Base-by-base conservation (phyloP, 768 basidiomycete genomes). In the Mycena haematopus region DNA sequence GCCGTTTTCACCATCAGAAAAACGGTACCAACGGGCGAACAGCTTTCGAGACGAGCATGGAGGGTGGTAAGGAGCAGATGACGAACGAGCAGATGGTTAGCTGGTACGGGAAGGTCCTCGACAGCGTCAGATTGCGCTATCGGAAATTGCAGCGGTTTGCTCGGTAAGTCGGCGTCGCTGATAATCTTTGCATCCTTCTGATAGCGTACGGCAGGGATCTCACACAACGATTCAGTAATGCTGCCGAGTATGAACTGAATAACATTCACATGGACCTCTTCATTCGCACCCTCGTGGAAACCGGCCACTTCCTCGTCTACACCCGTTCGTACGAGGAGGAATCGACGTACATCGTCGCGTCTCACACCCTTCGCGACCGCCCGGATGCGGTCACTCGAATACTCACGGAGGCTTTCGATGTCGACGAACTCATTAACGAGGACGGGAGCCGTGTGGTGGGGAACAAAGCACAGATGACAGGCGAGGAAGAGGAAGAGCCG, bases 131-230 rank as follows among this genome's bases (percentile, higher is more conserved):
- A 56, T 79, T 96, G 63, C 86, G 97, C 49, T 95, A 96, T 73
- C 85, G 97, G 52, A 99, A 99, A 74, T 80, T 99, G 15, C 93
- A 95, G 69, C 91, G 96, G 4, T 96, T 97, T 74, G 92, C 92
- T 47, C 84, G 93, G 94, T 93, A 70, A 68, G 80, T 47, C n/a
- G 68, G 56, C 53, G 40, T 63, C 22, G 33, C 17, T 31, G 17
- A 36, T 21, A 11, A 21, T 22, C 35, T 33, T 19, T 15, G 27
- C 42, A 25, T 53, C 2, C 58, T 54, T 25, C 42, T 33, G 38
- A 22, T 52, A 46, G 46, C 62, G 13, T 56, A 54, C 36, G 56
- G 2, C 49, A 91, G 89, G 65, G 86, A 85, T 4, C 79, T 91
- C 47, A 90, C 92, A 0, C 92, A 94, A 68, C 86, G 93, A 50